Evolutionary conservation across 441 rosid genomes (phyloP).

Genomic region (Gossypium lobatum): DNA sequence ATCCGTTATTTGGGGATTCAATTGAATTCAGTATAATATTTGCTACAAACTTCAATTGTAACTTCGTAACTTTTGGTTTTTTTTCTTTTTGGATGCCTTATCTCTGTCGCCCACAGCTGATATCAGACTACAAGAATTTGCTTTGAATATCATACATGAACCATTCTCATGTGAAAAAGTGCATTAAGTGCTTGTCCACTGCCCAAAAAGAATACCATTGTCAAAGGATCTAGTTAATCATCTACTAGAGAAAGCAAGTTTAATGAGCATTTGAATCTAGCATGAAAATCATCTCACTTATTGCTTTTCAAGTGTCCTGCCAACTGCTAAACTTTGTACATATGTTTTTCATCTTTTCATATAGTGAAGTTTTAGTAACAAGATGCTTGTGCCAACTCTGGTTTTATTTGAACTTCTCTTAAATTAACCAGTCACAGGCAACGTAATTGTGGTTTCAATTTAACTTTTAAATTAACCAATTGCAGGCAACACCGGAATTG

Average conservation of each 20-base stretch:
- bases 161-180: background rate
- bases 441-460: constrained; percentile 21
- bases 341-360: background rate
- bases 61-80: background rate
- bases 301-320: background rate
- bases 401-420: background rate
- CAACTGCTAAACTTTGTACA: background rate
- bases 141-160: background rate
- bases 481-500: constrained; percentile 59
- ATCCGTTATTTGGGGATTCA: background rate
- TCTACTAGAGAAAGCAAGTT: background rate
- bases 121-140: background rate
- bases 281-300: background rate
- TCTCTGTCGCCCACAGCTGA: background rate
- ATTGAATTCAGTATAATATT: background rate
- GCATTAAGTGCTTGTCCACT: background rate
- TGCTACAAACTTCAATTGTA: background rate
- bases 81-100: too few relatives aligned
- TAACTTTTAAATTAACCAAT: background rate
- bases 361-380: background rate
- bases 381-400: background rate
- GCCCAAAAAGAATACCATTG: background rate
- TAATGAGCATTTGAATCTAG: too few relatives aligned
- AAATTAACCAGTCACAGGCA: constrained; percentile 30
- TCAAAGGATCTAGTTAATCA: background rate